phyloP scores from a whole-genome alignment of 2,329 filamentous ascomycete genomes.

The Zalaria obscura region DNA sequence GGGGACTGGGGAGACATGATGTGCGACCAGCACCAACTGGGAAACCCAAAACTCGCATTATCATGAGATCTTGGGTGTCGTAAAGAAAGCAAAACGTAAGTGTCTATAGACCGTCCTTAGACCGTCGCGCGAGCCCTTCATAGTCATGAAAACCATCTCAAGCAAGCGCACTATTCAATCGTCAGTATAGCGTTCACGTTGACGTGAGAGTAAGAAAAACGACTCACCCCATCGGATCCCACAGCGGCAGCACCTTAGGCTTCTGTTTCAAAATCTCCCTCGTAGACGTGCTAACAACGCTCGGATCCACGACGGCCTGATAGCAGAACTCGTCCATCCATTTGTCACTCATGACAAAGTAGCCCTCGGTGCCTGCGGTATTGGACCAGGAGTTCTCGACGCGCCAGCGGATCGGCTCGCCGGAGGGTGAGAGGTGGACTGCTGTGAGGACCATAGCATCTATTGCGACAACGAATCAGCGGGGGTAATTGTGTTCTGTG shows the following conservation, averaged over 20 bases:
- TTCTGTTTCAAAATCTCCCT: constrained; percentile 56
- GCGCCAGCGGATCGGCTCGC: constrained; percentile 60
- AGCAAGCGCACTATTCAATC: too few relatives aligned
- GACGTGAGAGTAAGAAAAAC: too few relatives aligned
- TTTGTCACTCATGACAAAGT: constrained; percentile 76
- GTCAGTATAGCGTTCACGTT: too few relatives aligned
- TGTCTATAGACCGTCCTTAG: too few relatives aligned
- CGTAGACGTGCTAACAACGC: constrained; percentile 44
- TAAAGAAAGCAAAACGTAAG: too few relatives aligned
- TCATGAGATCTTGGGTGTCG: too few relatives aligned
- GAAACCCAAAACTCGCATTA: too few relatives aligned
- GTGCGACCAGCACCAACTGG: too few relatives aligned
- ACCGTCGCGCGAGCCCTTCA: too few relatives aligned
- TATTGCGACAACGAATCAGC: neutral
- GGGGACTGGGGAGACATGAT: too few relatives aligned
- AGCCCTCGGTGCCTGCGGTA: constrained; percentile 55
- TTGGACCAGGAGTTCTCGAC: constrained; percentile 81
- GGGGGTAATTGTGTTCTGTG: neutral
- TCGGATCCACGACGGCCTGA: constrained; percentile 70
- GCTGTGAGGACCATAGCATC: constrained; percentile 81
- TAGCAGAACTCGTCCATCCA: constrained; percentile 58
- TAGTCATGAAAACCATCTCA: too few relatives aligned
- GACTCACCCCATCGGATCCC: constrained; percentile 23
- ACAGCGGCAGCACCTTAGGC: constrained; percentile 50
- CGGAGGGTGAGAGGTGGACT: constrained; percentile 59